Evolutionary conservation across 2,329 filamentous ascomycete species (phyloP).

Genomic region (Sclerotinia nivalis): DNA sequence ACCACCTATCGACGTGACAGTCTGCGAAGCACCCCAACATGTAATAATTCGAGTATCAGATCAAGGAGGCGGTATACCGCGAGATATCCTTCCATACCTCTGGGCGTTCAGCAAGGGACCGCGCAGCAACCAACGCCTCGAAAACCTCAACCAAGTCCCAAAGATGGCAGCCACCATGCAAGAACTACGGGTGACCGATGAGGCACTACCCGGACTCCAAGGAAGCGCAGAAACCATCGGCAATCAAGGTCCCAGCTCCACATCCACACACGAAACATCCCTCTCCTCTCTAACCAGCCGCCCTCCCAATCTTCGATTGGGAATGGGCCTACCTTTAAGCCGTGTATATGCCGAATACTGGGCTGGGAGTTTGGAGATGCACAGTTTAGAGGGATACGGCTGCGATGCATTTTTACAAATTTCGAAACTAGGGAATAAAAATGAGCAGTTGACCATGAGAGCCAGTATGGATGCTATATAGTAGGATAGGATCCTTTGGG

Average conservation of each 20-base stretch:
- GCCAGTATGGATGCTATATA: constrained; percentile 73
- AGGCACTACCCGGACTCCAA: constrained; percentile 6
- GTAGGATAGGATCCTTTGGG: neutral
- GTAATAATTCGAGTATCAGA: constrained; percentile 97
- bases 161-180: constrained; percentile 92
- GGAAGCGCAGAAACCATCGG: constrained; percentile 37
- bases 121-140: constrained; percentile 71
- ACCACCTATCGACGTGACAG: constrained; percentile 87
- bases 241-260: constrained; percentile 9
- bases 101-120: constrained; percentile 98
- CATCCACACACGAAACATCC: constrained; percentile 49
- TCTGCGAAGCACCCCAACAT: constrained; percentile 92
- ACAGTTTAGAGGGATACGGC: constrained; percentile 92
- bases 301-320: constrained; percentile 82
- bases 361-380: constrained; percentile 87
- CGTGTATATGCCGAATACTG: constrained; percentile 97
- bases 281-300: constrained; percentile 78
- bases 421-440: constrained; percentile 95
- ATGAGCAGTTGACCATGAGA: constrained; percentile 83
- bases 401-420: constrained; percentile 96
- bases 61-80: constrained; percentile 86
- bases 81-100: constrained; percentile 80
- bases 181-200: constrained; percentile 63
- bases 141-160: constrained; percentile 84
- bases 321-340: constrained; percentile 91